Base-by-base conservation (phyloP, 2,329 filamentous ascomycete genomes). In the Calonectria hawksworthii region DNA sequence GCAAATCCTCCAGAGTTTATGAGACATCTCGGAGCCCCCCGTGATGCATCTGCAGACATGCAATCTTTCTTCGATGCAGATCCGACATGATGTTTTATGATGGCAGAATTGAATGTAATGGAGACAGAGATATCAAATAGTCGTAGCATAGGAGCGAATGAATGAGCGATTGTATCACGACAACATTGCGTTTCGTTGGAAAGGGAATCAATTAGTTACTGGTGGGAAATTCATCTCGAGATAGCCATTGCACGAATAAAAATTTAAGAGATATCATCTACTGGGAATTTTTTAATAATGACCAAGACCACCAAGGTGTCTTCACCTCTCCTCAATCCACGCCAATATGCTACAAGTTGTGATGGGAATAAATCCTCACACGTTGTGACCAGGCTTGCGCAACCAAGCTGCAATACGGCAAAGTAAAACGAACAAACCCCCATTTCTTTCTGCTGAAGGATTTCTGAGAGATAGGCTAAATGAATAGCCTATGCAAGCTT, bases 1-100 rank as follows among this genome's bases (percentile, higher is more conserved):
- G 73, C 73, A 26, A 75, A 75, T 34, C 70, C 73, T 36, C 65
- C 66, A 4, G 73, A 73, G 6, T 75, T 75, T 50, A 75, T 75
- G 73, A 68, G 67, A 26, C 65, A 75, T 56, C 73, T 75, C 23
- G 73, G 70, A 18, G 51, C 50, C 28, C 41, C 72, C 1, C 50
- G 61, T 8, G 59, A 73, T 61, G 70, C 65, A 18, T 63, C 73
- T 1, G 44, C 50, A 0, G 61, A 75, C 38, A 56, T 75, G 21
- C 66, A 65, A 13, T 69, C 65, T 10, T 47, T 75, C 3, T 75
- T 75, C 21, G 66, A 75, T 23, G 30, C 51, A 34, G 69, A 72
- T 28, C 34, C 56, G 30, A 63, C 36, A 41, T 63, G 16, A 63
- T 30, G 4, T 9, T 14, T 13, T 1, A 18, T 4, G 23, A 16